These are phyloP conservation scores for Tricholoma matsutake DNA, from an alignment of 768 basidiomycete genomes.

Conservation along the genomic window DNA sequence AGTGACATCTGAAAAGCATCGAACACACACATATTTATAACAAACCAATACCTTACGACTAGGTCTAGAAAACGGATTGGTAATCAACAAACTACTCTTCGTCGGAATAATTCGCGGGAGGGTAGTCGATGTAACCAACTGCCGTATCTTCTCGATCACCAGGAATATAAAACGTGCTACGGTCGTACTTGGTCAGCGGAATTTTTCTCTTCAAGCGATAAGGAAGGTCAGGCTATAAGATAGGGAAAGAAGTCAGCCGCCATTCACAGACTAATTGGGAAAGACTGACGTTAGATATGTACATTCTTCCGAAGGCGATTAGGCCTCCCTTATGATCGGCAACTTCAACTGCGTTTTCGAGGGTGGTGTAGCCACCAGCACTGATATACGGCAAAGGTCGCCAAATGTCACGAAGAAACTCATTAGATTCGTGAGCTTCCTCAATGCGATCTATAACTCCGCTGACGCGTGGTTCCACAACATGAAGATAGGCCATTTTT, in stretches of 20 bases:
- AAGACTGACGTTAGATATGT: slow-evolving; percentile 31
- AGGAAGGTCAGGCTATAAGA: slow-evolving; percentile 36
- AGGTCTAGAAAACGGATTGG: too few species aligned
- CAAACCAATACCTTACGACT: too few species aligned
- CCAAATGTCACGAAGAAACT: slow-evolving; percentile 10
- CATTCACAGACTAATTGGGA: neutral
- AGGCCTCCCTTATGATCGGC: slow-evolving; percentile 32
- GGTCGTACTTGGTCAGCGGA: slow-evolving; percentile 25
- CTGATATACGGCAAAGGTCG: slow-evolving; percentile 22
- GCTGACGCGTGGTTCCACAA: slow-evolving; percentile 12
- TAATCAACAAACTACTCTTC: too few species aligned
- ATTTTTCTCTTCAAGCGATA: slow-evolving; percentile 28
- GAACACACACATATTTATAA: too few species aligned
- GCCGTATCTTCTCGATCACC: slow-evolving; percentile 17
- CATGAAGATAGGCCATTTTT: slow-evolving; percentile 7
- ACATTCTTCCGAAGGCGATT: slow-evolving; percentile 28
- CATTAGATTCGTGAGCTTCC: slow-evolving; percentile 6
- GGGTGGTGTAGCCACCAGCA: slow-evolving; percentile 32
- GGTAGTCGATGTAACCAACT: slow-evolving; percentile 33
- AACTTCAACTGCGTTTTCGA: slow-evolving; percentile 26
- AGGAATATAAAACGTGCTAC: slow-evolving; percentile 30
- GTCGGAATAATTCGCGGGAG: neutral
- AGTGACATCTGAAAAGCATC: too few species aligned
- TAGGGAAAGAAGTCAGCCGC: neutral
- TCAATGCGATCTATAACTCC: neutral